Evolutionary conservation across 1,139 yeast species (phyloP).

Genomic region (Candida labiduridarum): DNA sequence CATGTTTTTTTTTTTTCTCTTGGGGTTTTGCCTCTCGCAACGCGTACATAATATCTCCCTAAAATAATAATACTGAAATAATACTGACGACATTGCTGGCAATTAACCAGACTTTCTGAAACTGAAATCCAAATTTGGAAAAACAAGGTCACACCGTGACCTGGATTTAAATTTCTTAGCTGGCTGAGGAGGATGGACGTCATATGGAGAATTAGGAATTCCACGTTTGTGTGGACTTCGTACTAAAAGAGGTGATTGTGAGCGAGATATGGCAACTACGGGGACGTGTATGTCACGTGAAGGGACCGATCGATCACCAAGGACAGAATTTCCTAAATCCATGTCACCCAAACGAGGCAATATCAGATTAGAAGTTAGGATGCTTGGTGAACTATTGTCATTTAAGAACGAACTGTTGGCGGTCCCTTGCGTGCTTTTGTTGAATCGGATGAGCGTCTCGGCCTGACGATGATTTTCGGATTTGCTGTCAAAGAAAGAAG

Average conservation of each 20-base stretch:
- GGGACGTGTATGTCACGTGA: background rate
- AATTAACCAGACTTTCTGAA: constrained; percentile 4
- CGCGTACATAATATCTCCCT: background rate
- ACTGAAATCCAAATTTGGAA: constrained; percentile 16
- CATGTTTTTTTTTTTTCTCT: constrained; percentile 4
- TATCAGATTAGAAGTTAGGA: constrained; percentile 6
- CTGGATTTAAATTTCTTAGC: constrained; percentile 15
- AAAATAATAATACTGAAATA: background rate
- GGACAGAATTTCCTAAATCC: background rate
- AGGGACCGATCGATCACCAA: background rate
- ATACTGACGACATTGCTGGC: background rate
- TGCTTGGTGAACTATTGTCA: constrained; percentile 6
- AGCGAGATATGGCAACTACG: background rate
- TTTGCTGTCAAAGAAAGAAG: constrained; percentile 7
- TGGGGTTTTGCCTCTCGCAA: background rate
- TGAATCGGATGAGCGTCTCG: background rate
- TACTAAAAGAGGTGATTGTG: background rate
- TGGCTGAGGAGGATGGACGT: constrained; percentile 1
- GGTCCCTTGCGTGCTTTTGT: background rate
- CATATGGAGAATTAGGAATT: background rate
- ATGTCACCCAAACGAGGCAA: constrained; percentile 4
- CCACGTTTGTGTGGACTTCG: background rate
- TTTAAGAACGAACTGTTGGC: background rate
- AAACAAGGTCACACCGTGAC: constrained; percentile 16
- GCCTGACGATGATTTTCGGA: background rate